Conservation (phyloP, 2,329 filamentous ascomycete genomes). For the Hymenoscyphus occultus region DNA sequence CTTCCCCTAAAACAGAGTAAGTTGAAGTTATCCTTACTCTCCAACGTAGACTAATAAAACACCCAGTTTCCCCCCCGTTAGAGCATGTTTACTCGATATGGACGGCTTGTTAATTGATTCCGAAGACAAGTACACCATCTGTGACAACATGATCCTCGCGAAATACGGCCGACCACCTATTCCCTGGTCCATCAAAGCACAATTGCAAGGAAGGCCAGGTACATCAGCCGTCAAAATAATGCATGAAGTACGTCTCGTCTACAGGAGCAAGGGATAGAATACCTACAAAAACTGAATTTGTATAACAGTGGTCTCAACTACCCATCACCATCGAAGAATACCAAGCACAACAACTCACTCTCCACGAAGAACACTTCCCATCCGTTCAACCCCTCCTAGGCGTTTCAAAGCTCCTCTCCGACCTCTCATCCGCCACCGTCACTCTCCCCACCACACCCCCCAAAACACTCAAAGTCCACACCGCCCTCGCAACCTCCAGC, state of each 20-base stretch:
- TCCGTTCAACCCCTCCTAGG: conserved; percentile 75
- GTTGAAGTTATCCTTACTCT: not conserved
- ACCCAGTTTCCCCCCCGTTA: conserved; percentile 72
- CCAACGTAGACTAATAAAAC: not conserved
- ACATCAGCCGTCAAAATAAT: conserved; percentile 55
- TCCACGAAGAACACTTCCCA: conserved; percentile 73
- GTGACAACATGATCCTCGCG: conserved; percentile 77
- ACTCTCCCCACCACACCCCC: not conserved
- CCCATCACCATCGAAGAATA: conserved; percentile 73
- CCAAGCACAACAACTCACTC: conserved; percentile 51
- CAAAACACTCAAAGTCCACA: conserved; percentile 48
- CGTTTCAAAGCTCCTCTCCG: conserved; percentile 63
- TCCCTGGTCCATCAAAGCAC: conserved; percentile 94
- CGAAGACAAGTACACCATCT: conserved; percentile 85
- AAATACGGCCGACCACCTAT: conserved; percentile 70
- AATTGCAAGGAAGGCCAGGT: conserved; percentile 49
- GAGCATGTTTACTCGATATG: conserved; percentile 98
- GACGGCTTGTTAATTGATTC: conserved; percentile 93
- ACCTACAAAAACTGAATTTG: not conserved
- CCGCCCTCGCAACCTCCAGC: conserved; percentile 80
- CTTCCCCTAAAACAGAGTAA: conserved; percentile 24
- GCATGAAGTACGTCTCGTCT: conserved; percentile 43
- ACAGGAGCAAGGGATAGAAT: too few species aligned
- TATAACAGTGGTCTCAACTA: conserved; percentile 70
- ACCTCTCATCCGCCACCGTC: conserved; percentile 42